Evolutionary conservation across 768 basidiomycete genomes (phyloP), one percentile per base, ranked within the genome.

Genomic region (Amanita rubescens): DNA sequence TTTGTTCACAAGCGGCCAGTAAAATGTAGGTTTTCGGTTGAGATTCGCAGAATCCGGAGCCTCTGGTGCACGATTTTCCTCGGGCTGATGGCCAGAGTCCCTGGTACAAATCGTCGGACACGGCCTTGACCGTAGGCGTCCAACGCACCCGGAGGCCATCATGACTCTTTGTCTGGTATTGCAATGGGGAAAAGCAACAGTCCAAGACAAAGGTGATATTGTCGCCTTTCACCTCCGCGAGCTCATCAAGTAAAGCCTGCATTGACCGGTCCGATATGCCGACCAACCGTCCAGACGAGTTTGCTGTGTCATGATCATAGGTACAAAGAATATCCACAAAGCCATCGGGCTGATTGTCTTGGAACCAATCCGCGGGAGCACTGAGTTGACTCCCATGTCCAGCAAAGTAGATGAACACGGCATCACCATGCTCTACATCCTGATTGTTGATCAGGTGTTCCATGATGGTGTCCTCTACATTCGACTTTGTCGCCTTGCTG

Each of bases 241-340:
- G 75, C 49, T 84, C 80, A 49, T 61, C 59, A n/a, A 87, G 65
- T 72, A 87, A 77, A 35, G 82, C 75, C 38, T 74, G 72, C 52
- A 87, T 67, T 9, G 85, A 84, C 46, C 80, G 78, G 66, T 85
- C 84, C 42, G 82, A 82, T 55, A 87, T 82, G 22, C 84, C 85
- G 7, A 80, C 75, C 55, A 79, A 67, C 9, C 79, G 66, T 1
- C 78, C 77, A 27, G 73, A 67, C 6, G 69, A 59, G 12, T 65
- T 62, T 55, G 72, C 78, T 30, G 74, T 76, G 51, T 84, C 82
- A 53, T 82, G 78, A 60, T 87, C 85, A 58, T 82, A 80, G 19
- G 86, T 73, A 63, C 84, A 86, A 30, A 87, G 62, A 51, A 85
- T 74, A 58, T 86, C 75, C 14, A 82, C 81, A 38, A 30, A 42